Conservation (phyloP, 2,329 filamentous ascomycete species). For the Aaosphaeria arxii region DNA sequence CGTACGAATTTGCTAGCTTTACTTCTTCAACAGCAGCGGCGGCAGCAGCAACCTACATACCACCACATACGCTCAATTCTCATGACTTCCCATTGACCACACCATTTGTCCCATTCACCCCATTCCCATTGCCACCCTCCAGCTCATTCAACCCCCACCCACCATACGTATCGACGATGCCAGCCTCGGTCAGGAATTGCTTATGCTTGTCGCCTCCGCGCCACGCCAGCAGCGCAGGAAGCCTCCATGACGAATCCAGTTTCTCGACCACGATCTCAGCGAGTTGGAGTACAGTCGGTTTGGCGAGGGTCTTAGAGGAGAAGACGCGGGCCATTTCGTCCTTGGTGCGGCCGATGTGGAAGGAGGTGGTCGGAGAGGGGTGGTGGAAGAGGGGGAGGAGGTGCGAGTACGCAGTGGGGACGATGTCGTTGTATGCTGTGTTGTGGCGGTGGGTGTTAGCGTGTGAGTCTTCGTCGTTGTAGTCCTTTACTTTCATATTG, state of each 20-base stretch:
- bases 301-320: constrained; percentile 20
- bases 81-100: too few relatives aligned
- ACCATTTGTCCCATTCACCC: too few relatives aligned
- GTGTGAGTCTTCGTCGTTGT: constrained; percentile 1
- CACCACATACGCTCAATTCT: too few relatives aligned
- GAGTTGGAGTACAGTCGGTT: constrained; percentile 35
- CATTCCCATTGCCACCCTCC: constrained; percentile 8
- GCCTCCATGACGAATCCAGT: constrained; percentile 39
- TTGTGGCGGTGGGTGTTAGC: background rate
- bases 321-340: constrained; percentile 37
- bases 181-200: constrained; percentile 37
- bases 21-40: too few relatives aligned
- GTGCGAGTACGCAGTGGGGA: constrained; percentile 38
- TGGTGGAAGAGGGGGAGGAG: constrained; percentile 42
- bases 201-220: constrained; percentile 27
- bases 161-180: constrained; percentile 37
- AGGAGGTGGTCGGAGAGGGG: constrained; percentile 24
- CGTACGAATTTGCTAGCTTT: too few relatives aligned
- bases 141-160: constrained; percentile 19
- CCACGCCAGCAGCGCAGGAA: constrained; percentile 33
- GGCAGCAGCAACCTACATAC: too few relatives aligned
- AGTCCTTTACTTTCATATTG: background rate
- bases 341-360: constrained; percentile 38
- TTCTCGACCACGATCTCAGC: constrained; percentile 43
- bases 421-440: constrained; percentile 39